Evolutionary conservation across 345 rosid species (phyloP), one percentile per base, ranked within the genome.

Genomic region (Erucastrum elatum): DNA sequence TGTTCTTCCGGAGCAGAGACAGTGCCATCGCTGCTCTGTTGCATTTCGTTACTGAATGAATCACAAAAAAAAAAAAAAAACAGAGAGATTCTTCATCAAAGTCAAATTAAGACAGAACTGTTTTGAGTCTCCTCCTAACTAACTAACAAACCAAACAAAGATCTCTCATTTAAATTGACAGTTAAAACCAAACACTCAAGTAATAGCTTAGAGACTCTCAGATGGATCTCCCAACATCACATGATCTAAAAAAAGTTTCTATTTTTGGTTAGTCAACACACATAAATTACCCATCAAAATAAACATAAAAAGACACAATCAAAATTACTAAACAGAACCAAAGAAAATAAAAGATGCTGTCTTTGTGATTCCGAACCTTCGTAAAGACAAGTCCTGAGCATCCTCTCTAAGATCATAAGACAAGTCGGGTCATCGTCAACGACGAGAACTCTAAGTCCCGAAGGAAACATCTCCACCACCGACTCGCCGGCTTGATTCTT

Each of bases 381-480:
- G 69, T 94, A 94, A 7, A 66, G 86, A 70, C 99, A 94, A 46
- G 78, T 86, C 72, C 84, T 83, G 16, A 95, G 93, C 99, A 92
- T 39, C 56, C 17, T 51, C 21, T 51, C 56, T 15, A 51, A 51
- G 56, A 51, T 51, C 56, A n/a, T n/a, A n/a, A 94, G 97, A 84
- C 98, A 94, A 11, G 98, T 91, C 3, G 90, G 94, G 89, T 95
- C 99, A 72, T 95, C 99, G 73, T 91, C 99, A 70, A 95, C 99
- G 62, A 92, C 97, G 33, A 95, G 85, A 3, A 95, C 99, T 49
- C 99, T 82, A 16, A 94, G 77, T 59, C 99, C 99, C 0, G 81
- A 93, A 25, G 99, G 99, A 71, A 80, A 92, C 83, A 88, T 86
- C 81, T 91, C 94, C 35, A 85, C 90, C 0, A 76, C 78, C 3